phyloP scores from a whole-genome alignment of 768 basidiomycete genomes.

The Pleurotus sapidus region DNA sequence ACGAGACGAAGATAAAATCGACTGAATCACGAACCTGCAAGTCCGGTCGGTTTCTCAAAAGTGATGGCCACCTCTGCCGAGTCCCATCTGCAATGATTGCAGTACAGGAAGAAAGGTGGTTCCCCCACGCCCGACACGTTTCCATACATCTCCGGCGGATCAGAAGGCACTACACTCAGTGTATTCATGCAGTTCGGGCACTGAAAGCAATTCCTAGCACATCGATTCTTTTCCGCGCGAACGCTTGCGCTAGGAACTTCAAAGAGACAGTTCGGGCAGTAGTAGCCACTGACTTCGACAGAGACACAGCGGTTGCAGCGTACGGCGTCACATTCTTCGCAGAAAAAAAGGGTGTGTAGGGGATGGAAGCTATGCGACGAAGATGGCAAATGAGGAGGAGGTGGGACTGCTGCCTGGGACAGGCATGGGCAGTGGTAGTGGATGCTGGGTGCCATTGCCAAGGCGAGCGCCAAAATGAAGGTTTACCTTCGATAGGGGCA shows the following conservation, averaged over 20 bases:
- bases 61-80: slow-evolving; percentile 87
- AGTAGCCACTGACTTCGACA: slow-evolving; percentile 94
- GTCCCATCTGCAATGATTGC: slow-evolving; percentile 94
- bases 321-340: slow-evolving; percentile 97
- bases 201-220: slow-evolving; percentile 96
- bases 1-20: not conserved
- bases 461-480: not conserved
- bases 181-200: slow-evolving; percentile 94
- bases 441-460: slow-evolving; percentile 33
- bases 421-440: slow-evolving; percentile 77
- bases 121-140: slow-evolving; percentile 65
- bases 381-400: slow-evolving; percentile 73
- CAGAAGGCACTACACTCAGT: slow-evolving; percentile 86
- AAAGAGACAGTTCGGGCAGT: slow-evolving; percentile 97
- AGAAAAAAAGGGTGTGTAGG: slow-evolving; percentile 88
- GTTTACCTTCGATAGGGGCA: no score
- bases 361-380: slow-evolving; percentile 82
- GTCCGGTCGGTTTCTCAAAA: slow-evolving; percentile 95
- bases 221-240: slow-evolving; percentile 98
- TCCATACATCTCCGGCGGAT: slow-evolving; percentile 66
- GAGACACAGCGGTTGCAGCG: slow-evolving; percentile 91
- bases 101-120: slow-evolving; percentile 88
- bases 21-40: slow-evolving; percentile 64
- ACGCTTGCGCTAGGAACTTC: slow-evolving; percentile 98
- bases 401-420: slow-evolving; percentile 54